Conservation (phyloP, 2,329 filamentous ascomycete genomes). For the Elsinoe arachidis region DNA sequence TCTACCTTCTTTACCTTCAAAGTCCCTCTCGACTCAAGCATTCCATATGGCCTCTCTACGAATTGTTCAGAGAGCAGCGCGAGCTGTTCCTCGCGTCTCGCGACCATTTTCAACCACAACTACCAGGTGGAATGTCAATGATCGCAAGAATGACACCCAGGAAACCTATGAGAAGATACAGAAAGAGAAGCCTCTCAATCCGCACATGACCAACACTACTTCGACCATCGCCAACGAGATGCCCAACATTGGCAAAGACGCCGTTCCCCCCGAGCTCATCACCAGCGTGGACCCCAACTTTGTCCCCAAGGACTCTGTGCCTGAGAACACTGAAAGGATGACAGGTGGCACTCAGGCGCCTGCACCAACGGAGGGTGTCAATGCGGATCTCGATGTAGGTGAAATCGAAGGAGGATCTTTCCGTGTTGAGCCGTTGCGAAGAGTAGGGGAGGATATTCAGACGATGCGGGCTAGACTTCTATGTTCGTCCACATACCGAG, state of each 20-base stretch:
- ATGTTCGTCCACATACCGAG: slow-evolving; percentile 41
- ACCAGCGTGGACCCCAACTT: slow-evolving; percentile 49
- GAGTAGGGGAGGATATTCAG: slow-evolving; percentile 70
- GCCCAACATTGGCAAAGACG: slow-evolving; percentile 49
- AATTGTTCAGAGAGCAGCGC: slow-evolving; percentile 37
- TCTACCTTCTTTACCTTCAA: not conserved
- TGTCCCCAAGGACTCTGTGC: slow-evolving; percentile 50
- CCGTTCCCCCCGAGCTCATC: slow-evolving; percentile 52
- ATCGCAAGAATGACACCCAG: slow-evolving; percentile 45
- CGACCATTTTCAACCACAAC: slow-evolving; percentile 33
- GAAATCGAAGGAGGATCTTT: slow-evolving; percentile 83
- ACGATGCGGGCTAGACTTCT: slow-evolving; percentile 85
- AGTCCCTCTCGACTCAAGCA: not conserved
- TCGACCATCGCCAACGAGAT: slow-evolving; percentile 56
- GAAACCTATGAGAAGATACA: slow-evolving; percentile 48
- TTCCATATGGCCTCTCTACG: slow-evolving; percentile 39
- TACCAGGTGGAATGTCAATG: slow-evolving; percentile 36
- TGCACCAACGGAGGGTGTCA: slow-evolving; percentile 38
- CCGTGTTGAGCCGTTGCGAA: slow-evolving; percentile 78
- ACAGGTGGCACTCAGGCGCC: slow-evolving; percentile 53
- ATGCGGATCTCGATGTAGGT: slow-evolving; percentile 67
- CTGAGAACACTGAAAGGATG: slow-evolving; percentile 56
- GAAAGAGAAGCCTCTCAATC: slow-evolving; percentile 50
- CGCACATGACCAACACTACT: slow-evolving; percentile 55
- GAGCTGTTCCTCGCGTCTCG: slow-evolving; percentile 31